These are phyloP conservation scores for Talaromyces trachyspermus DNA, from an alignment of 495 filamentous ascomycete species.

Conservation along the genomic window DNA sequence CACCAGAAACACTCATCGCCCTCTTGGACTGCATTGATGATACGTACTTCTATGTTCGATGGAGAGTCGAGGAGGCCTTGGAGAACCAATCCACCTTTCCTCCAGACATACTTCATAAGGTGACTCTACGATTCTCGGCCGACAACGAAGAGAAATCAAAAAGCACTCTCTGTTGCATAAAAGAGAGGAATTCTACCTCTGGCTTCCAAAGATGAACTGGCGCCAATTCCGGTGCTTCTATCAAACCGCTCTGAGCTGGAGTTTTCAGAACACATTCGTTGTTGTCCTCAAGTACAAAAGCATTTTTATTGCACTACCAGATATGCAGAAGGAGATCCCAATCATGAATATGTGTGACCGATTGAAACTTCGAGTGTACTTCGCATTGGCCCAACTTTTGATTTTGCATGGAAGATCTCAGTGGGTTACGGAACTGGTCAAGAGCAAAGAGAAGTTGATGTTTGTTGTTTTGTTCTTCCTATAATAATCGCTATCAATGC, in stretches of 20 bases:
- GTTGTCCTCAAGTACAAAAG: background rate
- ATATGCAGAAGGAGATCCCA: background rate
- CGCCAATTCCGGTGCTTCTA: background rate
- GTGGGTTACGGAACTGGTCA: background rate
- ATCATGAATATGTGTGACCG: background rate
- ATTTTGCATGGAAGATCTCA: background rate
- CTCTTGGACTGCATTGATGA: too few relatives aligned
- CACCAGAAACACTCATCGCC: too few relatives aligned
- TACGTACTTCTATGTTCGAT: too few relatives aligned
- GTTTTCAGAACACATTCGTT: background rate
- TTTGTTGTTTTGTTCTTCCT: too few relatives aligned
- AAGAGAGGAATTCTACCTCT: background rate
- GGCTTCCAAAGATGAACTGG: background rate
- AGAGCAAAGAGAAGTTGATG: background rate
- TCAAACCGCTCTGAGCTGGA: background rate
- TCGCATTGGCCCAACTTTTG: background rate
- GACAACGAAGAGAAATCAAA: background rate
- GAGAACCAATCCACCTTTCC: too few relatives aligned
- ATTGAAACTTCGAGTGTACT: background rate
- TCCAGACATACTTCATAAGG: too few relatives aligned
- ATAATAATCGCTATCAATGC: too few relatives aligned
- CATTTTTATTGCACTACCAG: background rate
- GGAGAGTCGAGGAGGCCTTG: too few relatives aligned
- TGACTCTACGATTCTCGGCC: background rate
- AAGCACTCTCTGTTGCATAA: background rate